Percentiles rank a stretch among this genome's conserved stretches.
phyloP scores from a whole-genome alignment of 805 yeast species.

The Scheffersomyces lignosus region DNA sequence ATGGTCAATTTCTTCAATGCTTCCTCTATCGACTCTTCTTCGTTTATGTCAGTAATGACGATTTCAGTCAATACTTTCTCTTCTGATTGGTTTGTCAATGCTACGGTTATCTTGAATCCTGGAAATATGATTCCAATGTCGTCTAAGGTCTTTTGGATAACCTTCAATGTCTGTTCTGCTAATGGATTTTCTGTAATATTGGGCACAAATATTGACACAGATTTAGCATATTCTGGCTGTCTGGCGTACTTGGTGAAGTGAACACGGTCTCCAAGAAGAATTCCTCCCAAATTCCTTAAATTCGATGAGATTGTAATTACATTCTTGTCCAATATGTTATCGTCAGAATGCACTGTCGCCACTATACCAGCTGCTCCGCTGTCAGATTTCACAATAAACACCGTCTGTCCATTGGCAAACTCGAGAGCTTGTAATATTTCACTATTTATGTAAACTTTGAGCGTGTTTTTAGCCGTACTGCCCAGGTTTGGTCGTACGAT shows the following conservation, averaged over 20 bases:
- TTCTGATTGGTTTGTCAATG: constrained; percentile 17
- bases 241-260: constrained; percentile 43
- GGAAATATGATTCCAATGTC: constrained; percentile 65
- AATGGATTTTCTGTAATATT: neutral
- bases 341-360: constrained; percentile 42
- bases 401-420: constrained; percentile 44
- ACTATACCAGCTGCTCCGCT: constrained; percentile 47
- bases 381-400: constrained; percentile 41
- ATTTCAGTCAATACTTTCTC: constrained; percentile 11
- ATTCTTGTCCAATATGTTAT: constrained; percentile 25
- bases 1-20: constrained; percentile 36
- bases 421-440: constrained; percentile 50
- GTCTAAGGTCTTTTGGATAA: constrained; percentile 42
- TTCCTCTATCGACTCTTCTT: constrained; percentile 34
- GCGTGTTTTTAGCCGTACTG: constrained; percentile 8
- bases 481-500: constrained; percentile 36
- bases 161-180: constrained; percentile 19
- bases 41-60: constrained; percentile 18
- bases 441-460: constrained; percentile 43
- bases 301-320: constrained; percentile 26
- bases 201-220: constrained; percentile 13
- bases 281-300: constrained; percentile 33
- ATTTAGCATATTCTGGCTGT: constrained; percentile 47
- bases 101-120: constrained; percentile 42
- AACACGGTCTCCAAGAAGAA: constrained; percentile 50